Conservation (phyloP, 176 grass and related monocot species). For the Otatea glauca region DNA sequence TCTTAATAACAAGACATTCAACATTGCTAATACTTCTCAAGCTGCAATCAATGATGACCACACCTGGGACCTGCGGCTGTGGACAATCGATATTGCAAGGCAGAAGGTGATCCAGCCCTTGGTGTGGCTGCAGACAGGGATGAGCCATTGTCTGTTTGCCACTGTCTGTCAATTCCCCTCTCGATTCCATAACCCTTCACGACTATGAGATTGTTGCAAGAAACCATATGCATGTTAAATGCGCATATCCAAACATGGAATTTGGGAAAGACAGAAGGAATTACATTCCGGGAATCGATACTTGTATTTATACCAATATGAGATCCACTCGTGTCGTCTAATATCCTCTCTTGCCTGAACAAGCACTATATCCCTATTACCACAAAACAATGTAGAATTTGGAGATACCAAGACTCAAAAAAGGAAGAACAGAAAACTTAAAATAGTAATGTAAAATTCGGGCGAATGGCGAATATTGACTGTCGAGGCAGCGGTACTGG, state of each 20-base stretch:
- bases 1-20: constrained; percentile 45
- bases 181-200: constrained; percentile 17
- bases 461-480: background rate
- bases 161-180: constrained; percentile 33
- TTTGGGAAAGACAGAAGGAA: background rate
- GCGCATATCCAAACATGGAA: constrained; percentile 3
- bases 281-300: background rate
- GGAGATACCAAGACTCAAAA: background rate
- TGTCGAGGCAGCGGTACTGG: background rate
- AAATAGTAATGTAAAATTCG: background rate
- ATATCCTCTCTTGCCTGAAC: background rate
- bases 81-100: constrained; percentile 27
- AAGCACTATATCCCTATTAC: background rate
- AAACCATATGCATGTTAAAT: background rate
- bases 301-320: background rate
- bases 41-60: constrained; percentile 21
- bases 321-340: background rate
- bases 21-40: constrained; percentile 34
- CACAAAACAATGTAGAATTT: constrained; percentile 14
- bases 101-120: constrained; percentile 31
- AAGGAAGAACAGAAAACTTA: background rate
- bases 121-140: constrained; percentile 40
- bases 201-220: constrained; percentile 5
- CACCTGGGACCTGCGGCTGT: constrained; percentile 28
- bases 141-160: constrained; percentile 41